Conservation (phyloP, 352 stramenopile genomes). For the Pythium apleroticum region DNA sequence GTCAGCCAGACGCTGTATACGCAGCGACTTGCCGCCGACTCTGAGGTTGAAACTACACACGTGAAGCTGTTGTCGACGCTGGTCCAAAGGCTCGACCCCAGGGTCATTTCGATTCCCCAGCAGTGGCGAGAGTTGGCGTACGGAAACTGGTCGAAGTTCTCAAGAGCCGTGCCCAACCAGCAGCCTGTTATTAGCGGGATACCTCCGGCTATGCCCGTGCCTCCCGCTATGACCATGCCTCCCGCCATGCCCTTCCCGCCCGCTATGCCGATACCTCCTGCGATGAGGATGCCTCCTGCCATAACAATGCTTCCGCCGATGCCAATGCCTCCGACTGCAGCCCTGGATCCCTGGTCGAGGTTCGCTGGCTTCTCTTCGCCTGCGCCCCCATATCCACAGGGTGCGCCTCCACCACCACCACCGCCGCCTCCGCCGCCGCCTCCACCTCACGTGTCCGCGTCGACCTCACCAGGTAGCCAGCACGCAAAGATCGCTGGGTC, state of each 20-base stretch:
- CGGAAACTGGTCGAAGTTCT: not conserved
- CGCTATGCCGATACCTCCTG: not conserved
- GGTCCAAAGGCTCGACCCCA: not conserved
- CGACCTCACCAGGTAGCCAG: no score
- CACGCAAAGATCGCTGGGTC: not conserved
- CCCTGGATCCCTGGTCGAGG: not conserved
- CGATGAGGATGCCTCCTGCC: not conserved
- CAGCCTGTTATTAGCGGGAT: no score
- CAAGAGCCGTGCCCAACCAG: not conserved
- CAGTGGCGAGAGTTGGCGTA: slow-evolving; percentile 1
- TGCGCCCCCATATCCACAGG: not conserved
- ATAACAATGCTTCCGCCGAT: not conserved
- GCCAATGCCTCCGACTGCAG: no score
- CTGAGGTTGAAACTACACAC: not conserved
- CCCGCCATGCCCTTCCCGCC: not conserved
- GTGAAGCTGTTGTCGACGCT: not conserved
- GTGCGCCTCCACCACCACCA: not conserved
- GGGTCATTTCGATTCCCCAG: not conserved
- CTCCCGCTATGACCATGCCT: not conserved
- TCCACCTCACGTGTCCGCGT: no score
- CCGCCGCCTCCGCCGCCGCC: no score
- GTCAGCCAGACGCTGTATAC: not conserved
- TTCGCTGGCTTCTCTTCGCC: not conserved
- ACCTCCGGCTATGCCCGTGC: no score
- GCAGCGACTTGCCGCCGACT: not conserved